Base-by-base conservation (phyloP, 257 asterid genomes). In the Solanum sitiens region DNA sequence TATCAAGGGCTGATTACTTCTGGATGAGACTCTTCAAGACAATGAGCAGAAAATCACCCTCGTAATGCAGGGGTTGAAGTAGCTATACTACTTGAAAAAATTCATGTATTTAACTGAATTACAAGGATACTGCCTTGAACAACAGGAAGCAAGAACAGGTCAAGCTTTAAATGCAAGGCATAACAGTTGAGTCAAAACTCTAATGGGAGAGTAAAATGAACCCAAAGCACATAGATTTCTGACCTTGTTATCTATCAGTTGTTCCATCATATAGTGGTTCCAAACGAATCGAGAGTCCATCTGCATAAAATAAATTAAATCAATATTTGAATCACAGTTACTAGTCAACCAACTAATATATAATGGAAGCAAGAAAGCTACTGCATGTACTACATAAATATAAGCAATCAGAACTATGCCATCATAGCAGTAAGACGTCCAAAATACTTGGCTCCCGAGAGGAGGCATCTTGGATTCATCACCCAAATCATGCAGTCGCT, bases 51-150 rank as follows among this genome's bases (percentile, higher is more conserved):
- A 97, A 97, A 92, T 95, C 99, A 87, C 99, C 98, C 99, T 42
- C 14, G 47, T 44, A 11, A 14, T 6, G n/a, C 63, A 44, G 50
- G 30, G 12, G 40, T 27, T 59, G 74, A 86, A 84, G 73, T 45
- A 89, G 86, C 80, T 76, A 25, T 40, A 25, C 59, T 75, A 14
- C 59, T 75, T 40, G 59, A 8, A 21, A n/a, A 18, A 61, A 32
- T 32, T 12, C 44, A 80, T 7, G 87, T 67, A 39, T 30, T 37
- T 39, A 88, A 63, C 33, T 76, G 87, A 88, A 84, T 89, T 90
- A 87, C 32, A 89, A 94, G 99, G 99, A 97, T 97, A 97, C 92
- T 97, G 87, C 99, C 99, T 93, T 97, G 99, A 93, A 97, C 90
- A 45, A 96, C 90, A 71, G 99, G 99, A 87, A 97, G 98, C 91